Evolutionary conservation across 306 rosid genomes (phyloP).

Genomic region (Lotus japonicus): DNA sequence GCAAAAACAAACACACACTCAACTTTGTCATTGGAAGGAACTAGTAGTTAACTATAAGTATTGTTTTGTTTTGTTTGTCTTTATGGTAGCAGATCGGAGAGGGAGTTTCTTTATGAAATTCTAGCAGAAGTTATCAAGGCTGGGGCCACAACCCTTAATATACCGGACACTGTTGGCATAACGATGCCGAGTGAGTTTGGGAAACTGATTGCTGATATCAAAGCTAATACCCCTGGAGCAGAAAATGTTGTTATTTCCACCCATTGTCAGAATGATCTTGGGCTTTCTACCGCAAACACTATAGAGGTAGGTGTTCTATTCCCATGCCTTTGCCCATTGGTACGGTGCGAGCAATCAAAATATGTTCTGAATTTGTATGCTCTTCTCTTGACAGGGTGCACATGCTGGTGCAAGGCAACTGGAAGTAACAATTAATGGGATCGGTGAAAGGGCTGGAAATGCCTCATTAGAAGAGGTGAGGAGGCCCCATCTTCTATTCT

Average conservation of each 20-base stretch:
- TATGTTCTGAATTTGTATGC: conserved; percentile 2
- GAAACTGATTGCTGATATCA: conserved; percentile 73
- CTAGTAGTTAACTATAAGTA: neutral
- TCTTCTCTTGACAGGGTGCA: conserved; percentile 73
- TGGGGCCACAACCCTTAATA: conserved; percentile 94
- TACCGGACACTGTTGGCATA: conserved; percentile 95
- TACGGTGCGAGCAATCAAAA: neutral
- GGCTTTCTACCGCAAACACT: conserved; percentile 91
- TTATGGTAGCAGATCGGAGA: conserved; percentile 60
- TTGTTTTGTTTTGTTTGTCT: neutral
- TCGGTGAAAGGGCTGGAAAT: conserved; percentile 99
- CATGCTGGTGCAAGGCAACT: conserved; percentile 89
- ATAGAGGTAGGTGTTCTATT: conserved; percentile 40
- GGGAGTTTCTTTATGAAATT: conserved; percentile 79
- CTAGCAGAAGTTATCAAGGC: conserved; percentile 89
- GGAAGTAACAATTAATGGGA: conserved; percentile 97
- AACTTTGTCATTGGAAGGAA: too few species aligned
- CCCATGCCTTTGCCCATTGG: neutral
- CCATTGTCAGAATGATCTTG: conserved; percentile 98
- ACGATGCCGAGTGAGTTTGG: conserved; percentile 67
- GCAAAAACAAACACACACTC: too few species aligned
- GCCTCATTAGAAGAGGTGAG: conserved; percentile 94
- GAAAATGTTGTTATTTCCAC: conserved; percentile 88
- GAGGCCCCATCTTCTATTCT: conserved; percentile 3
- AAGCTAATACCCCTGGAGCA: conserved; percentile 82